Evolutionary conservation across 2,329 filamentous ascomycete genomes (phyloP).

Genomic region (Endoconidiophora laricicola): DNA sequence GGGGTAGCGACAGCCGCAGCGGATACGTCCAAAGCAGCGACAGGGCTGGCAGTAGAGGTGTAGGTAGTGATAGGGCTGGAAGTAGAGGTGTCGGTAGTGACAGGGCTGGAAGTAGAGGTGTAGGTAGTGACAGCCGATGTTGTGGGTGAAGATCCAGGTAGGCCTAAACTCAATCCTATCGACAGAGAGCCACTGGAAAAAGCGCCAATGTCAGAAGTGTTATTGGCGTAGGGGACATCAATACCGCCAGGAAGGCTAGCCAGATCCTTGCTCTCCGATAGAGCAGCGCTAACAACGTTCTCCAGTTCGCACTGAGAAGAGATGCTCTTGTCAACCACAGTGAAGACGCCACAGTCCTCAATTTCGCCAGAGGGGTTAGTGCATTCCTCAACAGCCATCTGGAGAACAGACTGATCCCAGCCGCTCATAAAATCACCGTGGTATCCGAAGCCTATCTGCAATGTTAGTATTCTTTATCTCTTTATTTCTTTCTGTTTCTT

Average conservation of each 20-base stretch:
- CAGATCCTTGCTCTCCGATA: conserved; percentile 34
- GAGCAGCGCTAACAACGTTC: conserved; percentile 30
- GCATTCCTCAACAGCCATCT: conserved; percentile 58
- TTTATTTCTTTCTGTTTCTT: not conserved
- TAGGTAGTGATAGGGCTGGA: not conserved
- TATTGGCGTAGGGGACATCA: conserved; percentile 23
- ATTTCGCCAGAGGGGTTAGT: conserved; percentile 54
- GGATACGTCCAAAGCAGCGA: conserved; percentile 8
- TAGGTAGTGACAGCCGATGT: not conserved
- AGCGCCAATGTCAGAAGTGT: conserved; percentile 9
- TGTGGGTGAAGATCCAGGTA: not conserved
- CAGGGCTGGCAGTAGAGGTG: conserved; percentile 7
- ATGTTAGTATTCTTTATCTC: conserved; percentile 10
- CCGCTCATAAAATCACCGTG: conserved; percentile 69
- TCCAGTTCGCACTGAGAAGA: conserved; percentile 44
- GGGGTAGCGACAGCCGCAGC: not conserved
- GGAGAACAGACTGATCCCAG: conserved; percentile 54
- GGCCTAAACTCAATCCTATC: no score
- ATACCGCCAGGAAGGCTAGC: conserved; percentile 50
- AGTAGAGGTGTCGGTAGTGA: not conserved
- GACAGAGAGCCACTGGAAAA: no score
- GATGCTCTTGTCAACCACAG: conserved; percentile 45
- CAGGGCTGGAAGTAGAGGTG: not conserved
- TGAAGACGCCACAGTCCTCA: conserved; percentile 59
- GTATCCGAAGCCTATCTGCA: conserved; percentile 47